Percentiles rank a stretch among this genome's conserved stretches.
Evolutionary conservation across 2,329 filamentous ascomycete genomes (phyloP).

Genomic region (Sclerotinia glacialis): DNA sequence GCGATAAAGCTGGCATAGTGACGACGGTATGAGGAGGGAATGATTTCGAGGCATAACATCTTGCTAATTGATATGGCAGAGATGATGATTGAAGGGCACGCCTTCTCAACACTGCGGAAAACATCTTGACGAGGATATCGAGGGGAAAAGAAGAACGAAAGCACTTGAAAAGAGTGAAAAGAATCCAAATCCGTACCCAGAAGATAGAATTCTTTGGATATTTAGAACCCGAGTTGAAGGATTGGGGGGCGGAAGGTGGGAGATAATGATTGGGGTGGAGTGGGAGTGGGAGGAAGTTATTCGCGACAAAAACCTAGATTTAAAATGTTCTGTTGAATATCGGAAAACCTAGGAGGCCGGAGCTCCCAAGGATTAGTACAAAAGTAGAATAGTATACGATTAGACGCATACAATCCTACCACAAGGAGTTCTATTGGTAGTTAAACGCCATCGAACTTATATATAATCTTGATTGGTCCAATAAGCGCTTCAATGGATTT

Average conservation of each 20-base stretch:
- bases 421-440: neutral
- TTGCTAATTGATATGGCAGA: slow-evolving; percentile 55
- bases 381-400: neutral
- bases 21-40: slow-evolving; percentile 93
- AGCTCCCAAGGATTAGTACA: slow-evolving; percentile 7
- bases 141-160: slow-evolving; percentile 25
- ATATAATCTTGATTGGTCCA: neutral
- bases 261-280: slow-evolving; percentile 1
- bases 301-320: slow-evolving; percentile 24
- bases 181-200: slow-evolving; percentile 28
- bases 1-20: slow-evolving; percentile 96
- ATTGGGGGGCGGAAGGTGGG: slow-evolving; percentile 5
- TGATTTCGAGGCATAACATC: slow-evolving; percentile 62
- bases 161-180: slow-evolving; percentile 26
- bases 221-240: slow-evolving; percentile 28
- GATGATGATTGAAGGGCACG: slow-evolving; percentile 53
- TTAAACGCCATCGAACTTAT: neutral
- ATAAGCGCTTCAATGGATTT: neutral
- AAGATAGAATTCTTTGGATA: slow-evolving; percentile 32
- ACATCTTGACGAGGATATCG: slow-evolving; percentile 47
- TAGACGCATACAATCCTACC: neutral
- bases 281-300: slow-evolving; percentile 23
- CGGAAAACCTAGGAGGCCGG: slow-evolving; percentile 21
- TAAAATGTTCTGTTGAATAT: slow-evolving; percentile 30
- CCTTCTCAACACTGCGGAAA: slow-evolving; percentile 62